Conservation (phyloP, 2,329 filamentous ascomycete species). For the Colletotrichum salicis region DNA sequence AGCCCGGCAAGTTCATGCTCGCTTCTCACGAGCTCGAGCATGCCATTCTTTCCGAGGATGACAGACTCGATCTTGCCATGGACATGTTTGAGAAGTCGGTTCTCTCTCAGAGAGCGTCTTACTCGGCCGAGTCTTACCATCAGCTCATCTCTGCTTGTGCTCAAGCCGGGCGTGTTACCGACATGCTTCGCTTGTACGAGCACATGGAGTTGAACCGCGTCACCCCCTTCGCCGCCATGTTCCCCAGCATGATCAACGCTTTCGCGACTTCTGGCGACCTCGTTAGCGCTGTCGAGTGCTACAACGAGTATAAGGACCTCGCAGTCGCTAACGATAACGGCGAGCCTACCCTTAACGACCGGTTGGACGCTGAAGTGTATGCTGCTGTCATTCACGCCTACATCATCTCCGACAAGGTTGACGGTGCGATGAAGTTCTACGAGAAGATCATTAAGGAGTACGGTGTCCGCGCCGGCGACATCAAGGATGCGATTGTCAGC, state of each 20-base stretch:
- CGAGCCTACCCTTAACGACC: constrained; percentile 72
- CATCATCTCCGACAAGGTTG: constrained; percentile 80
- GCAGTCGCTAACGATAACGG: constrained; percentile 88
- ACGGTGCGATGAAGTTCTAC: constrained; percentile 87
- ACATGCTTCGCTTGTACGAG: constrained; percentile 91
- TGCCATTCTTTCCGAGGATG: constrained; percentile 86
- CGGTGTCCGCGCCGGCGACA: constrained; percentile 65
- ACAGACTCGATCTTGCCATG: constrained; percentile 85
- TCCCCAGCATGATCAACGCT: constrained; percentile 93
- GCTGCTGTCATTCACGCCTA: constrained; percentile 93
- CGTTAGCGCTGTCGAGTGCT: constrained; percentile 89
- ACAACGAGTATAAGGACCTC: constrained; percentile 91
- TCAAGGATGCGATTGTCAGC: constrained; percentile 78
- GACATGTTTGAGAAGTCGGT: constrained; percentile 85
- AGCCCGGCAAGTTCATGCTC: constrained; percentile 87
- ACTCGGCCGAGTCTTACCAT: constrained; percentile 86
- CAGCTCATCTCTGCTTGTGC: constrained; percentile 89
- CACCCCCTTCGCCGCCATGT: constrained; percentile 81
- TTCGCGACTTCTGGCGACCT: constrained; percentile 86
- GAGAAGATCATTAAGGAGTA: constrained; percentile 77
- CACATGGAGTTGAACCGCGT: constrained; percentile 87
- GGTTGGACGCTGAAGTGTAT: constrained; percentile 87
- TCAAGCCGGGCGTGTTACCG: constrained; percentile 79
- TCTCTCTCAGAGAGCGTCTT: constrained; percentile 68
- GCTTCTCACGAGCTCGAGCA: constrained; percentile 88